phyloP scores from a whole-genome alignment of 148 eudicot genomes.

The Amaranthus cruentus region DNA sequence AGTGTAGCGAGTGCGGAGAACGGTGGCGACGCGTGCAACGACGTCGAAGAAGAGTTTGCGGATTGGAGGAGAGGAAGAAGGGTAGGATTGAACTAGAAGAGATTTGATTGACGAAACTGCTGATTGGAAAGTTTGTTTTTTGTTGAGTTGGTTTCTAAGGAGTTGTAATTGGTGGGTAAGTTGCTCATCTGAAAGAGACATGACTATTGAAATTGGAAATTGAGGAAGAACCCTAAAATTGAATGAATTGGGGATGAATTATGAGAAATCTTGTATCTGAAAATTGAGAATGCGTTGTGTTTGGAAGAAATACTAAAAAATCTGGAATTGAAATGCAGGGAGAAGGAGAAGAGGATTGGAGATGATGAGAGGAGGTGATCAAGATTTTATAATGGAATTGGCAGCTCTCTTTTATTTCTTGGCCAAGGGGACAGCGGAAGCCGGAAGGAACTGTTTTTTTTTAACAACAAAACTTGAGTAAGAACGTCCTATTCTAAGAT shows the following conservation, averaged over 20 bases:
- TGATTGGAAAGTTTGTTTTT: conserved; percentile 67
- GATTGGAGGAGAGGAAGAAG: conserved; percentile 57
- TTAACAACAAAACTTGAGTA: too few relatives aligned
- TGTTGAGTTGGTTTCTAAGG: conserved; percentile 57
- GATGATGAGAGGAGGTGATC: not conserved
- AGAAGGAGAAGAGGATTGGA: not conserved
- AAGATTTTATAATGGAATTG: too few relatives aligned
- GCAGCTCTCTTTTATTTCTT: not conserved
- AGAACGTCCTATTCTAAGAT: too few relatives aligned
- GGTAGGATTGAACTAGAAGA: conserved; percentile 42
- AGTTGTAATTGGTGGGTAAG: conserved; percentile 41
- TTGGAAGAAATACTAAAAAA: not conserved
- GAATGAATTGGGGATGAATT: conserved; percentile 2
- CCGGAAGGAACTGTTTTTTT: too few relatives aligned
- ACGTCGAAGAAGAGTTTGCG: conserved; percentile 61
- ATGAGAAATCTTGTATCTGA: not conserved
- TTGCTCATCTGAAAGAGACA: conserved; percentile 10
- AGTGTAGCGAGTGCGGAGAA: conserved; percentile 80
- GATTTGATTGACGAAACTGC: conserved; percentile 54
- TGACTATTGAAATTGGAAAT: not conserved
- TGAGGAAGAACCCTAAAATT: conserved; percentile 12
- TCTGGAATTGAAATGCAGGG: not conserved
- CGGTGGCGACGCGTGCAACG: conserved; percentile 71
- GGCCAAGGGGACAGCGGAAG: not conserved
- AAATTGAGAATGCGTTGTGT: not conserved